Percentiles rank a stretch among this genome's conserved stretches.
Evolutionary conservation across 352 stramenopile genomes (phyloP).

Genomic region (Blastocystis hominis): DNA sequence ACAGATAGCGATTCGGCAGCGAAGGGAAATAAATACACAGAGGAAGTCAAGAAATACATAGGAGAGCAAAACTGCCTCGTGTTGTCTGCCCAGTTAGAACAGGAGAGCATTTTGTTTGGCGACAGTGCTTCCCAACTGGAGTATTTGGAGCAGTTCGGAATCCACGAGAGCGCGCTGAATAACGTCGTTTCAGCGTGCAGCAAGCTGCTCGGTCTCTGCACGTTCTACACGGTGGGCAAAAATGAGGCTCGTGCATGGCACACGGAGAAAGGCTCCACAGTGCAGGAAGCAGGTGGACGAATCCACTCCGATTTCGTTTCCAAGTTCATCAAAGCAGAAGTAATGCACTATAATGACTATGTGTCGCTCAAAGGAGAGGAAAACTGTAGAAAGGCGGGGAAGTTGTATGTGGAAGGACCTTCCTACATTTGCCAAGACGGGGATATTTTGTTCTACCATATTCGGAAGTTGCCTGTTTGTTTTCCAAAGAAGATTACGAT

Average conservation of each 20-base stretch:
- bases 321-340: constrained; percentile 74
- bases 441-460: constrained; percentile 76
- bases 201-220: constrained; percentile 72
- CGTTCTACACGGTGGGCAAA: constrained; percentile 75
- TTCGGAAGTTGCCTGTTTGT: constrained; percentile 66
- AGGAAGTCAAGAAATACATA: constrained; percentile 66
- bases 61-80: neutral
- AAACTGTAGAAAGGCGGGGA: constrained; percentile 70
- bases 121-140: constrained; percentile 74
- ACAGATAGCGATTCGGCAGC: constrained; percentile 72
- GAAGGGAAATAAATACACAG: constrained; percentile 70
- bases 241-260: constrained; percentile 75
- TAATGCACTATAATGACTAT: constrained; percentile 71
- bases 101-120: constrained; percentile 71
- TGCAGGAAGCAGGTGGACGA: constrained; percentile 68
- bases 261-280: constrained; percentile 70
- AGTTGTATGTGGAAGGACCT: constrained; percentile 72
- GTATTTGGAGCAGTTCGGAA: constrained; percentile 70
- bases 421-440: constrained; percentile 74
- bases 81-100: constrained; percentile 71
- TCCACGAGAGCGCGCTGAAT: constrained; percentile 71
- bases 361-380: constrained; percentile 66
- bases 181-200: constrained; percentile 73
- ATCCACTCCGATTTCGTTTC: constrained; percentile 79
- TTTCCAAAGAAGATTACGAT: neutral